These are phyloP conservation scores for Acmispon strigosus DNA, from an alignment of 306 rosid species.

Conservation along the genomic window DNA sequence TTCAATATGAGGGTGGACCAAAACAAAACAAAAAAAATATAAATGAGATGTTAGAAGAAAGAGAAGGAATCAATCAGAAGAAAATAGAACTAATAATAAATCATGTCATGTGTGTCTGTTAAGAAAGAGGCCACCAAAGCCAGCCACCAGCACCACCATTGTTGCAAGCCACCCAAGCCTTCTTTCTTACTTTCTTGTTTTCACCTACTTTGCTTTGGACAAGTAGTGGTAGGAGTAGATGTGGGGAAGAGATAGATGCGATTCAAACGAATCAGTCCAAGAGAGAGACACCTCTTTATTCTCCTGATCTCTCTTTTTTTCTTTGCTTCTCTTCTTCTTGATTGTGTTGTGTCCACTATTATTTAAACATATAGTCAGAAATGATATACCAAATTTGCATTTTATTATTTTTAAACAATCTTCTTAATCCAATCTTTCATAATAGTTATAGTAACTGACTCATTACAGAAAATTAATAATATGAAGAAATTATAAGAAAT, in stretches of 20 bases:
- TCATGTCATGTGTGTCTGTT: background rate
- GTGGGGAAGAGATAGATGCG: conserved; percentile 57
- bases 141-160: conserved; percentile 24
- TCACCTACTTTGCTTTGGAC: conserved; percentile 28
- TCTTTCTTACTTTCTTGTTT: conserved; percentile 25
- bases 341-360: conserved; percentile 28
- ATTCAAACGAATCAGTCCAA: conserved; percentile 79
- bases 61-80: conserved; percentile 24
- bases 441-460: background rate
- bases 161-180: background rate
- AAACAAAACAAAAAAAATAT: background rate
- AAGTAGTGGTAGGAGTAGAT: background rate
- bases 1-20: conserved; percentile 45
- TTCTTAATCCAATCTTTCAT: background rate
- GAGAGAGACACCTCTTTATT: conserved; percentile 42
- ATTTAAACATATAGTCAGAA: background rate
- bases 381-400: background rate
- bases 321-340: too few species aligned
- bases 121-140: conserved; percentile 19
- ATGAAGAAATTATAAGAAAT: background rate
- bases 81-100: conserved; percentile 3
- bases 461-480: background rate
- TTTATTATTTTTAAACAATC: background rate
- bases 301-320: conserved; percentile 32
- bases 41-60: background rate